Base-by-base conservation (phyloP, 1,139 yeast species). In the Hanseniaspora gamundiae region DNA sequence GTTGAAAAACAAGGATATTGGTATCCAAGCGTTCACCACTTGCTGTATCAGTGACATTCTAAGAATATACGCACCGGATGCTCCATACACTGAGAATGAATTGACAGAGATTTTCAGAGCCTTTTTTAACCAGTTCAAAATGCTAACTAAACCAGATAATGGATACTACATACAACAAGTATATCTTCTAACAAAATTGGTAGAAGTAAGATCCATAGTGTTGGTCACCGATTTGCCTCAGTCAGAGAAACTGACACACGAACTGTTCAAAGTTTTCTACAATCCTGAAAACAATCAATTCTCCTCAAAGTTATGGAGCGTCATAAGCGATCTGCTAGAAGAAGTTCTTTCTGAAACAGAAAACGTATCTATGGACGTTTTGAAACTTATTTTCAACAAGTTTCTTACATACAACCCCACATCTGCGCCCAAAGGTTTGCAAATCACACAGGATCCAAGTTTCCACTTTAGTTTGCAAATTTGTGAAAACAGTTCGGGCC, bases 11-110 rank as follows among this genome's bases (percentile, higher is more conserved):
- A 66, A 75, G 43, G 86, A 85, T 54, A 52, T 62, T 3, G 94
- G 94, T 3, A 78, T 87, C 3, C 82, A 79, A 51, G 78, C 88
- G 0, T 76, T 70, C 48, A 73, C 74, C 2, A 79, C 93, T 16
- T 81, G 94, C 55, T 78, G 93, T 49, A 53, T 87, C 10, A 72
- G 88, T 3, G 95, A 87, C 58, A 67, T 88, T 13, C 62, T 88
- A 38, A 70, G 95, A 48, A 62, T 87, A 10, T 80, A 71, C 57
- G 96, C 95, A 0, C 96, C 96, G 0, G 85, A 87, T 60, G 95
- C 96, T 4, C 96, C 97, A 6, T 87, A 73, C 60, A 76, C 84
- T 2, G 77, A 78, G 30, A 52, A 65, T 1, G 80, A 82, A 50
- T 64, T 87, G 28, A 66, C 77, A 1, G 76, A 70, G 26, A 69